A percentile compares a stretch with the other conserved stretches of the same genome.
phyloP scores from a whole-genome alignment of 73 alveolate genomes.

The Tetrahymena thermophila region DNA sequence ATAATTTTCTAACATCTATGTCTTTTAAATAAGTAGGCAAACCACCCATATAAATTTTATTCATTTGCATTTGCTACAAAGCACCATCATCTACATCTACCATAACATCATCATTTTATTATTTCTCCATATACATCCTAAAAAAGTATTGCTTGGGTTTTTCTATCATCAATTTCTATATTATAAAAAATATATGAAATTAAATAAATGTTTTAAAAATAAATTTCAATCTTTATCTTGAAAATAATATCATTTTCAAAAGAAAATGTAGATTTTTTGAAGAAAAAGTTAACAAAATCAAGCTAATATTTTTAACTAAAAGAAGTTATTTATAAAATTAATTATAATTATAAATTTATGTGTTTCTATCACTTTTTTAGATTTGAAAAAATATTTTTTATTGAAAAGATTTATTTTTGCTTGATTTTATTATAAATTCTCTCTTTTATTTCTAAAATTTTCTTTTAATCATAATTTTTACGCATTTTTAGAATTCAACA shows the following conservation, averaged over 20 bases:
- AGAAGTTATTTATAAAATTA: no score
- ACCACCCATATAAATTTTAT: conserved; percentile 84
- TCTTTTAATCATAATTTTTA: background rate
- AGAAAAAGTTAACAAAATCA: no score
- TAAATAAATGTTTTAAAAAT: background rate
- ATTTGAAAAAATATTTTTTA: no score
- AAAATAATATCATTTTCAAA: background rate
- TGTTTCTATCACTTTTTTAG: no score
- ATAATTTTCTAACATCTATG: conserved; percentile 75
- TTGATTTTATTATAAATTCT: no score
- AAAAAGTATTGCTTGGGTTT: background rate
- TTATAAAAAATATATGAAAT: background rate
- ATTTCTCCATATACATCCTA: conserved; percentile 25
- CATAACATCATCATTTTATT: conserved; percentile 3
- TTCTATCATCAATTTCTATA: background rate
- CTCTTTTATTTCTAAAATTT: background rate
- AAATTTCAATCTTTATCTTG: background rate
- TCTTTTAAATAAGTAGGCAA: conserved; percentile 77
- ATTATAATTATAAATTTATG: no score
- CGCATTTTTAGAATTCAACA: background rate
- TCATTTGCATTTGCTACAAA: conserved; percentile 46
- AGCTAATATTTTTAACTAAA: no score
- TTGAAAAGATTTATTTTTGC: no score
- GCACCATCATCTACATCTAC: conserved; percentile 23
- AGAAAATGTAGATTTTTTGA: no score